Evolutionary conservation across 225 moss, liverwort and hornwort genomes (phyloP), one percentile per base, ranked within the genome.

Genomic region (Physcomitrellopsis africana): DNA sequence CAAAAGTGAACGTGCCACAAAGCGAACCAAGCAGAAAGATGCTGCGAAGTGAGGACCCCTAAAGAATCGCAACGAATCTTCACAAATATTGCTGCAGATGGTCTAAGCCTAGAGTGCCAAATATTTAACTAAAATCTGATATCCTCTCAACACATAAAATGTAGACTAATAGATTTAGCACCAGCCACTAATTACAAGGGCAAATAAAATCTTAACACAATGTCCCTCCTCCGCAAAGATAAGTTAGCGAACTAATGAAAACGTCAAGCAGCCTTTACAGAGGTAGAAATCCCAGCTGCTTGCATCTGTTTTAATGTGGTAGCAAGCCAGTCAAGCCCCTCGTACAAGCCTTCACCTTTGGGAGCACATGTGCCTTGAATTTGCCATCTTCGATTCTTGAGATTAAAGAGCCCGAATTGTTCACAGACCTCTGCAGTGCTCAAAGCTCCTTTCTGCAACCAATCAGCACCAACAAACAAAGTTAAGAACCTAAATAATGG

Each of bases 361-460:
- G 95, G 93, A 52, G 95, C 95, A 79, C 95, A 95, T 29, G 93
- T 91, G 42, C 95, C 93, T 91, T 93, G 95, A 59, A 95, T 93
- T 67, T 95, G 95, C 95, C 95, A 95, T 72, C 91, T 76, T 71
- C 95, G 82, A 37, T 93, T 95, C 16, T 86, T 81, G 32, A 95
- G 84, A 62, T 48, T 72, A 72, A 89, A 95, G 41, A 93, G 91
- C 70, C 93, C 95, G 60, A 95, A 80, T 43, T 88, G 70, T 69
- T 95, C 95, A 76, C 93, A 91, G 23, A 96, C 93, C 76, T 93
- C 93, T n/a, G 93, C 84, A 52, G 93, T 90, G 23, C 78, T 81
- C 88, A 93, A 69, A 63, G 95, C 91, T 83, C 89, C 91, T 87
- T 96, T 96, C 93, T 95, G 85, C 70, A 57, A 18, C 16, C 52